These are phyloP conservation scores for Waltiozyma sp. DNA, from an alignment of 1,139 yeast species.

Conservation along the genomic window DNA sequence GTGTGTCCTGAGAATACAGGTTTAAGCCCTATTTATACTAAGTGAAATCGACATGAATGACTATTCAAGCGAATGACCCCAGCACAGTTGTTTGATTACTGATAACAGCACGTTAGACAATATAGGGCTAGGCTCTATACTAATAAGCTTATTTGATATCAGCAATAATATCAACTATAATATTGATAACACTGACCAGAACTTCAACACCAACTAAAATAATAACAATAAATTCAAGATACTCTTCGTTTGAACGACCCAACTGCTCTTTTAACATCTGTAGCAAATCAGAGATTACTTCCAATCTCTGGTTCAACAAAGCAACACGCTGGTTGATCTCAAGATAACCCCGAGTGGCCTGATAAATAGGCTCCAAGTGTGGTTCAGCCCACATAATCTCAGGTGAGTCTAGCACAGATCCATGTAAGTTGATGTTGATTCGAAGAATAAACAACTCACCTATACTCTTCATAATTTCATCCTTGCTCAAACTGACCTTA, in stretches of 20 bases:
- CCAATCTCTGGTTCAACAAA: slow-evolving; percentile 78
- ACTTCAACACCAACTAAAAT: slow-evolving; percentile 91
- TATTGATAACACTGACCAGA: slow-evolving; percentile 73
- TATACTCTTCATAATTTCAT: slow-evolving; percentile 90
- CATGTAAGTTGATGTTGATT: slow-evolving; percentile 85
- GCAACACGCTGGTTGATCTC: slow-evolving; percentile 92
- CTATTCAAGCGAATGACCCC: no score
- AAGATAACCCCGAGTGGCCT: slow-evolving; percentile 88
- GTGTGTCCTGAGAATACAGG: no score
- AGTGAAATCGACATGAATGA: no score
- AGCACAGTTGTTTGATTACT: no score
- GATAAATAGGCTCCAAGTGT: slow-evolving; percentile 91
- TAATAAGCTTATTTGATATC: slow-evolving; percentile 9
- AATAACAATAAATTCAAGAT: slow-evolving; percentile 83
- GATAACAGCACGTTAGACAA: not conserved
- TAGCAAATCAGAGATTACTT: slow-evolving; percentile 82
- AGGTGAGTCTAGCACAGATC: slow-evolving; percentile 90
- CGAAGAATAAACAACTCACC: slow-evolving; percentile 90
- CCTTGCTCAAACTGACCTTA: slow-evolving; percentile 87
- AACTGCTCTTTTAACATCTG: slow-evolving; percentile 96
- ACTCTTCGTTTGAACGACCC: slow-evolving; percentile 87
- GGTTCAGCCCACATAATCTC: slow-evolving; percentile 99
- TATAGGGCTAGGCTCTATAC: no score
- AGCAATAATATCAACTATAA: slow-evolving; percentile 32
- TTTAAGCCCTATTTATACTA: no score